Conservation (phyloP, 2,329 filamentous ascomycete genomes). For the Chalaropsis thielavioides region DNA sequence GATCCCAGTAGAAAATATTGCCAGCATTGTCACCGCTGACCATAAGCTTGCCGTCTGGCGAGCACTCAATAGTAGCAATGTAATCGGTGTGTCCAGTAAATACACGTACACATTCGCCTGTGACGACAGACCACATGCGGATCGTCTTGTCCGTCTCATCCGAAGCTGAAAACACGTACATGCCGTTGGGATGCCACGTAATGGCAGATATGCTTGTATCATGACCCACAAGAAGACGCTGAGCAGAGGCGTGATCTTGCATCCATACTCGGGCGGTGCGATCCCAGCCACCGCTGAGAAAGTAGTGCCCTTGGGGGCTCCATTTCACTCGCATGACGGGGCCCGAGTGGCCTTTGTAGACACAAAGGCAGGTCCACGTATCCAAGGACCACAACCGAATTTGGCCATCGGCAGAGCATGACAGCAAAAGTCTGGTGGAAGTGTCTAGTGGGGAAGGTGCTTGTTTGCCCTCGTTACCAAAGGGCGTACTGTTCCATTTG, state of each 20-base stretch:
- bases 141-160: slow-evolving; percentile 77
- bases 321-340: slow-evolving; percentile 80
- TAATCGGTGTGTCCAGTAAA: slow-evolving; percentile 86
- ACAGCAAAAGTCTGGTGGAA: slow-evolving; percentile 63
- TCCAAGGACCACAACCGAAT: slow-evolving; percentile 89
- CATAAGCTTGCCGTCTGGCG: slow-evolving; percentile 77
- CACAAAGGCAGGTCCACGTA: slow-evolving; percentile 78
- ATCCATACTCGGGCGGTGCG: slow-evolving; percentile 83
- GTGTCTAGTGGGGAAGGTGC: slow-evolving; percentile 34
- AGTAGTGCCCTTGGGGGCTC: slow-evolving; percentile 92
- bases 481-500: slow-evolving; percentile 33
- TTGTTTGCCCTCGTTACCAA: slow-evolving; percentile 33
- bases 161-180: slow-evolving; percentile 85
- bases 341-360: slow-evolving; percentile 85
- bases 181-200: slow-evolving; percentile 88
- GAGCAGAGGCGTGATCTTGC: slow-evolving; percentile 79
- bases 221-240: slow-evolving; percentile 80
- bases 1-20: slow-evolving; percentile 87
- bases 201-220: slow-evolving; percentile 84
- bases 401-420: slow-evolving; percentile 73
- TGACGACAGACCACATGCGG: slow-evolving; percentile 91
- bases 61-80: slow-evolving; percentile 71
- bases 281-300: slow-evolving; percentile 74
- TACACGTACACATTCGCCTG: slow-evolving; percentile 73
- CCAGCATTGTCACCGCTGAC: slow-evolving; percentile 80